Percentiles rank a stretch among this genome's conserved stretches.
phyloP scores from a whole-genome alignment of 169 alveolate genomes.

The Plasmodium knowlesi region DNA sequence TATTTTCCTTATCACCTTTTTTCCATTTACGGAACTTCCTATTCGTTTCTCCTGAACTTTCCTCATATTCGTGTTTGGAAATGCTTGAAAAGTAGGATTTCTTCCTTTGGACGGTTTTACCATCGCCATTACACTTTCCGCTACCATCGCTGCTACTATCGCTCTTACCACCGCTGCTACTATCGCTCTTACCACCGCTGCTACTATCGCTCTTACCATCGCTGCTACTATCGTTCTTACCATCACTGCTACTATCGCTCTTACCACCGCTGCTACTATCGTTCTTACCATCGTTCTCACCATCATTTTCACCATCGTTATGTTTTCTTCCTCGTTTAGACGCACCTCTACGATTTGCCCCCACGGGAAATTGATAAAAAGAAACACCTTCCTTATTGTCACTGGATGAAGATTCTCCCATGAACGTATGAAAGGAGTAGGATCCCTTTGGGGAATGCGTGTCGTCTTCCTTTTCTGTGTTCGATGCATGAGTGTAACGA shows the following conservation, averaged over 20 bases:
- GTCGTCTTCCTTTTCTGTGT: neutral
- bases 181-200: neutral
- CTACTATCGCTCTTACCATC: neutral
- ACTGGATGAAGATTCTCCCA: neutral
- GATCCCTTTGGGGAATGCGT: neutral
- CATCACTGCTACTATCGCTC: neutral
- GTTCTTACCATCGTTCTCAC: neutral
- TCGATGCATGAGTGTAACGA: neutral
- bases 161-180: neutral
- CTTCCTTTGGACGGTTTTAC: neutral
- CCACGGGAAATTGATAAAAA: neutral
- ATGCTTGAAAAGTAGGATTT: neutral
- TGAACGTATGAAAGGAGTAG: neutral
- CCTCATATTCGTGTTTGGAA: neutral
- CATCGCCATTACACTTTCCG: neutral
- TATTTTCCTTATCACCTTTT: constrained; percentile 3
- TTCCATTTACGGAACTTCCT: neutral
- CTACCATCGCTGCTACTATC: neutral
- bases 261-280: neutral
- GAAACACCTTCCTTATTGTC: neutral
- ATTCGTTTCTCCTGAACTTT: neutral
- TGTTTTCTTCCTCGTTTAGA: neutral
- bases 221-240: neutral
- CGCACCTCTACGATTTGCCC: neutral
- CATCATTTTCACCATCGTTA: neutral